These are phyloP conservation scores for Capronia coronata DNA, from an alignment of 2,329 filamentous ascomycete genomes.

Conservation along the genomic window DNA sequence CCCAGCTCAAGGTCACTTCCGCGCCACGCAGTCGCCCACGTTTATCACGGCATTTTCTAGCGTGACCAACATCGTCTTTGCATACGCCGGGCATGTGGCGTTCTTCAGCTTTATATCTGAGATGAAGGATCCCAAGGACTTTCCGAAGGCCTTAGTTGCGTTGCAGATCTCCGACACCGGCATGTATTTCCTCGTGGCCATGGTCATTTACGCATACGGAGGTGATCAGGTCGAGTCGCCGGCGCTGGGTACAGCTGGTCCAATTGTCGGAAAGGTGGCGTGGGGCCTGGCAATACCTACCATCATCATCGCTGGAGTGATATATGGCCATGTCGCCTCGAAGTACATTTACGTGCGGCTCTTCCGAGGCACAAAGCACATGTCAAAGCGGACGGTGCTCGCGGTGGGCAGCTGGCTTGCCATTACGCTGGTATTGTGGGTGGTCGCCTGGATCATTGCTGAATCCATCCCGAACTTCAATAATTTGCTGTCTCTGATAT, in stretches of 20 bases:
- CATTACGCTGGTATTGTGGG: conserved; percentile 52
- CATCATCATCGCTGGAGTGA: conserved; percentile 64
- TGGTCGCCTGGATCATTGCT: conserved; percentile 61
- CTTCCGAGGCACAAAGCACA: conserved; percentile 54
- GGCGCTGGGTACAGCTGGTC: conserved; percentile 57
- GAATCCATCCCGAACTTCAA: conserved; percentile 65
- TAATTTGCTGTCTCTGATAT: conserved; percentile 58
- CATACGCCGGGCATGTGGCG: conserved; percentile 62
- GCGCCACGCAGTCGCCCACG: conserved; percentile 38
- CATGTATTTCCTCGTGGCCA: conserved; percentile 60
- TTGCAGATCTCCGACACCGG: conserved; percentile 54
- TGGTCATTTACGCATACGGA: conserved; percentile 62
- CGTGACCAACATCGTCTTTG: conserved; percentile 64
- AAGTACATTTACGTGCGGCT: conserved; percentile 61
- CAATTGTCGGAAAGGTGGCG: conserved; percentile 54
- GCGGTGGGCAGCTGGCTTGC: conserved; percentile 54
- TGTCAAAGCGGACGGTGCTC: conserved; percentile 45
- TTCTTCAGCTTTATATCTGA: conserved; percentile 63
- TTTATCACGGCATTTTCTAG: conserved; percentile 55
- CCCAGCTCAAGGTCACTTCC: conserved; percentile 45
- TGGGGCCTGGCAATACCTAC: conserved; percentile 65
- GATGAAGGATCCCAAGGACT: conserved; percentile 55
- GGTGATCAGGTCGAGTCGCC: conserved; percentile 58
- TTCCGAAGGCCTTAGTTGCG: conserved; percentile 56
- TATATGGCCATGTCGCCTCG: conserved; percentile 60